Evolutionary conservation across 805 yeast genomes (phyloP), one percentile per base, ranked within the genome.

Genomic region (Candida odintsovae): DNA sequence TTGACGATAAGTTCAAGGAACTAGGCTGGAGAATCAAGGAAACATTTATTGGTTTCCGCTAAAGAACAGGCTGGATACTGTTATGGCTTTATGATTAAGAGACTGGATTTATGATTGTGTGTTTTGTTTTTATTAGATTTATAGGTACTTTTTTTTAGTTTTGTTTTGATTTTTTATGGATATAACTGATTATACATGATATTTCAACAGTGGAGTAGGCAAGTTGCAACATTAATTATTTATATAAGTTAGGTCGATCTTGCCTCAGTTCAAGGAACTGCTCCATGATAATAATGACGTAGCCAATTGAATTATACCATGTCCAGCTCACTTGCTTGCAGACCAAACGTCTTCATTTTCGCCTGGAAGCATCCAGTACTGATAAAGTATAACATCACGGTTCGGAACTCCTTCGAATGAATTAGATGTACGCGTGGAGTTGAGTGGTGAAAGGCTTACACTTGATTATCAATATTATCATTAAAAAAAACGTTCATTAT

Each of bases 1-100:
- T 35, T 22, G 28, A 44, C 5, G 48, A 42, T 21, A 48, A 41
- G 18, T 18, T 48, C 4, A 42, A 42, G 4, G 50, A 40, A 11
- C 20, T 50, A 11, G 19, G 43, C 6, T 45, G 51, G 46, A 46
- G 49, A 28, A 41, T 44, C 20, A 49, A 42, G 40, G 56, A 52
- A 26, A 46, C 33, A 12, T 41, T 47, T 33, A 16, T 33, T 16
- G 36, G 36, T 33, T 33, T 33, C 36, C 20, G 36, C 16, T 33
- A 12, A 28, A 28, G 15, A 13, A 28, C 31, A 12, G 13, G 8
- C 7, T 33, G 20, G 20, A 7, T n/a, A 16, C 20, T 18, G 36
- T 33, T 33, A 33, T 16, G 36, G 19, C 20, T 19, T 33, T 33
- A 33, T 33, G 20, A 33, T 11, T n/a, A 16, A 16, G 36, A 8